Evolutionary conservation across 176 grass and related monocot species (phyloP).

Genomic region (Triticum timopheevii): DNA sequence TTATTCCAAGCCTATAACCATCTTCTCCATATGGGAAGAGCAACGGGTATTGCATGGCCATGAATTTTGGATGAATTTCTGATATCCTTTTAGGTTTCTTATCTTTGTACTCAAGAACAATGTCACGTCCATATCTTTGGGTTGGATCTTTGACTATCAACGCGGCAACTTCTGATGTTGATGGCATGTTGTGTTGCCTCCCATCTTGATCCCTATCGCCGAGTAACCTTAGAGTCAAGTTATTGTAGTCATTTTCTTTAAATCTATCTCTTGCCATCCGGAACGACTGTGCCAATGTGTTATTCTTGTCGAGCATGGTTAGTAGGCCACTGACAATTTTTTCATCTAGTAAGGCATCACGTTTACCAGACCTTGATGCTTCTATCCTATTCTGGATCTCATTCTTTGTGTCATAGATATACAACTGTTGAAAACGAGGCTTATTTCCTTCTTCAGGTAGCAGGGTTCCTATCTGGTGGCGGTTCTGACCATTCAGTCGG

Average conservation of each 20-base stretch:
- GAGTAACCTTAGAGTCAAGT: background rate
- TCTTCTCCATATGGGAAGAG: slow-evolving; percentile 47
- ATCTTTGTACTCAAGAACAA: slow-evolving; percentile 18
- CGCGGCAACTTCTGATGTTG: slow-evolving; percentile 14
- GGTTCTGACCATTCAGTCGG: slow-evolving; percentile 22
- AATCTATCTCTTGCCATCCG: slow-evolving; percentile 39
- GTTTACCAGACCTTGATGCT: slow-evolving; percentile 1
- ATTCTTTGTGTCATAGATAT: slow-evolving; percentile 25
- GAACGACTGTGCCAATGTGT: slow-evolving; percentile 31
- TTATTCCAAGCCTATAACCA: background rate
- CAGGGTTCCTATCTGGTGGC: slow-evolving; percentile 27
- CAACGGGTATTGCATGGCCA: slow-evolving; percentile 15
- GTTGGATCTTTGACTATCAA: slow-evolving; percentile 25
- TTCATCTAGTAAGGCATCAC: background rate
- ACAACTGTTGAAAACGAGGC: slow-evolving; percentile 7
- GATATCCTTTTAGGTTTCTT: slow-evolving; percentile 15
- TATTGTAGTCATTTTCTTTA: background rate
- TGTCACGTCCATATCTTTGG: background rate
- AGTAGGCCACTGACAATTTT: background rate
- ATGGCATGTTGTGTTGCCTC: slow-evolving; percentile 16
- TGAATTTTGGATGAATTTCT: slow-evolving; percentile 28
- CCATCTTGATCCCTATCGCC: slow-evolving; percentile 10
- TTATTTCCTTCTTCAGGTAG: slow-evolving; percentile 14
- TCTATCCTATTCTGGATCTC: slow-evolving; percentile 30
- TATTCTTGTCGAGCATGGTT: slow-evolving; percentile 31